These are phyloP conservation scores for Lepiota subincarnata DNA, from an alignment of 768 basidiomycete genomes.

Conservation along the genomic window DNA sequence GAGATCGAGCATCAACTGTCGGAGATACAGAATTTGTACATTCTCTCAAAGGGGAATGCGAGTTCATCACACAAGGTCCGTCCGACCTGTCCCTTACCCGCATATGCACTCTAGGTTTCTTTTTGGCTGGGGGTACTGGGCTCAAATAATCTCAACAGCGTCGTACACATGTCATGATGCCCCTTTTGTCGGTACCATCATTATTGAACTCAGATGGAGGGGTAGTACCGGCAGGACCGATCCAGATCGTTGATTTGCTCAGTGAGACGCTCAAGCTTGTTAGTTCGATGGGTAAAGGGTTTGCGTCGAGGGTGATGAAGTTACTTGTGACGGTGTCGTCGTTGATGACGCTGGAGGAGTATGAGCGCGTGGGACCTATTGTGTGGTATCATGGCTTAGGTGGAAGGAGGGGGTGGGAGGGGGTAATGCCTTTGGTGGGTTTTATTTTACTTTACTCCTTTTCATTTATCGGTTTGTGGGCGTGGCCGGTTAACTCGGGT, in stretches of 20 bases:
- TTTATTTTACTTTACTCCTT: background rate
- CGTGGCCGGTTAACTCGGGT: background rate
- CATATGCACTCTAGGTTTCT: too few species aligned
- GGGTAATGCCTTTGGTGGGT: background rate
- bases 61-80: constrained; percentile 42
- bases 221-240: constrained; percentile 9
- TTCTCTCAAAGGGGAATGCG: constrained; percentile 43
- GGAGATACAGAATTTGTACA: constrained; percentile 48
- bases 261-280: constrained; percentile 34
- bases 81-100: background rate
- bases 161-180: constrained; percentile 8
- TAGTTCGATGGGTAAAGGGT: constrained; percentile 40
- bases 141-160: constrained; percentile 12
- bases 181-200: constrained; percentile 15
- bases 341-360: constrained; percentile 46
- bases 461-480: background rate
- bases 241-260: constrained; percentile 33
- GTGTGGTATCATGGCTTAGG: constrained; percentile 54
- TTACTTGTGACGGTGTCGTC: constrained; percentile 62
- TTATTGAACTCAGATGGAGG: constrained; percentile 5
- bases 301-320: constrained; percentile 45
- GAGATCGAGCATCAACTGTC: constrained; percentile 41
- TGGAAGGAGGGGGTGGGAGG: background rate
- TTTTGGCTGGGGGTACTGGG: background rate
- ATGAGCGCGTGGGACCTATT: constrained; percentile 44